phyloP scores from a whole-genome alignment of 768 basidiomycete species.

The Tricholoma hemisulphureum region DNA sequence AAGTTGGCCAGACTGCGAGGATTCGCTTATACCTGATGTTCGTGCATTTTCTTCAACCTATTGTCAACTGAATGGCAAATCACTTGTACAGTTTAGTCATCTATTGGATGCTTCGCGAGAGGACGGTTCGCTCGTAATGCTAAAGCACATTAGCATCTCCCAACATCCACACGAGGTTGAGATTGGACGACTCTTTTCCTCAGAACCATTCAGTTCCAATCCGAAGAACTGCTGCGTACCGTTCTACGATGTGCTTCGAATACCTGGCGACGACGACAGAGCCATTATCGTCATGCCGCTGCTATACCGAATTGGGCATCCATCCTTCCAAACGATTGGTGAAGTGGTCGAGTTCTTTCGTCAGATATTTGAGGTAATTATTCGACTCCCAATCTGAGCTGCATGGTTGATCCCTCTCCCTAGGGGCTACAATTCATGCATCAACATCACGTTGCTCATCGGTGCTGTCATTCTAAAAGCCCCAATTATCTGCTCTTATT shows the following conservation, averaged over 20 bases:
- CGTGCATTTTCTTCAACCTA: background rate
- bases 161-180: conserved; percentile 25
- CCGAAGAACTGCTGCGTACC: conserved; percentile 30
- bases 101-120: conserved; percentile 29
- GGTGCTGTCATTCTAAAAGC: background rate
- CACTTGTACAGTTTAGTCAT: background rate
- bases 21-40: background rate
- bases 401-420: too few relatives aligned
- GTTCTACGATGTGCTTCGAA: conserved; percentile 20
- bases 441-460: too few relatives aligned
- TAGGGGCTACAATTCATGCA: background rate
- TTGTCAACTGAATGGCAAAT: too few relatives aligned
- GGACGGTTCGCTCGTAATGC: conserved; percentile 25
- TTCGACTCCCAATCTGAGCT: too few relatives aligned
- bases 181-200: conserved; percentile 25
- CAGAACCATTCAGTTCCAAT: conserved; percentile 3
- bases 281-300: conserved; percentile 23
- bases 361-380: conserved; percentile 30
- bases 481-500: background rate
- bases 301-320: conserved; percentile 10
- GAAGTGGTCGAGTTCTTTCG: conserved; percentile 32
- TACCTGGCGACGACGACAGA: conserved; percentile 15
- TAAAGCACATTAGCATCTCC: conserved; percentile 24
- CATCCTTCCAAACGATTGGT: conserved; percentile 31
- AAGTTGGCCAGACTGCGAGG: conserved; percentile 6